These are phyloP conservation scores for Annulohypoxylon bovei DNA, from an alignment of 495 filamentous ascomycete genomes.

Conservation along the genomic window DNA sequence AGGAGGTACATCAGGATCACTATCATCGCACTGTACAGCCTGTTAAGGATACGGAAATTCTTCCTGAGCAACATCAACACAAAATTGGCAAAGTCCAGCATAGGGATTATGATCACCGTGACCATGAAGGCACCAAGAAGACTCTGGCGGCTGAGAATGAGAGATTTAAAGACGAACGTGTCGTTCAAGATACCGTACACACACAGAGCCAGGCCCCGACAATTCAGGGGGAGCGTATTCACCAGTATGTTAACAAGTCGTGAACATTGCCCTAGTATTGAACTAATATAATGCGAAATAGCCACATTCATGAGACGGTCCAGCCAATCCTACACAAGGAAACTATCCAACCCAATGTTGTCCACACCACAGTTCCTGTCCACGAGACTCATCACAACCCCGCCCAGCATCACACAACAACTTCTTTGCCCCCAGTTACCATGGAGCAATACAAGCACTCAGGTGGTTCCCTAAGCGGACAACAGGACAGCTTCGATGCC, in stretches of 20 bases:
- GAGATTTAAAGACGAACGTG: conserved; percentile 61
- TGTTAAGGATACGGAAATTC: conserved; percentile 56
- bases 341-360: conserved; percentile 69
- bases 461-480: conserved; percentile 64
- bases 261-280: neutral
- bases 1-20: conserved; percentile 70
- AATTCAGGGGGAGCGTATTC: conserved; percentile 69
- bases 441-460: conserved; percentile 68
- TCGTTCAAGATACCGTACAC: conserved; percentile 57
- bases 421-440: conserved; percentile 66
- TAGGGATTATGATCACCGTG: conserved; percentile 64
- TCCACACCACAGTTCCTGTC: conserved; percentile 73
- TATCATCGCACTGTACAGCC: conserved; percentile 66
- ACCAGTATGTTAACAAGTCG: conserved; percentile 57
- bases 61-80: conserved; percentile 61
- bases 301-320: conserved; percentile 68
- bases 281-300: neutral
- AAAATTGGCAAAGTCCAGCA: conserved; percentile 63
- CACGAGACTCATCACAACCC: conserved; percentile 73
- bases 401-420: conserved; percentile 66
- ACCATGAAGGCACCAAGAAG: conserved; percentile 54
- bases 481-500: conserved; percentile 62
- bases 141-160: conserved; percentile 58
- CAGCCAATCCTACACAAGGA: conserved; percentile 75
- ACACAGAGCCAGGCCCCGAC: conserved; percentile 56